Percentiles rank a stretch among this genome's conserved stretches.
Evolutionary conservation across 495 filamentous ascomycete genomes (phyloP).

Genomic region (Podospora sp.): DNA sequence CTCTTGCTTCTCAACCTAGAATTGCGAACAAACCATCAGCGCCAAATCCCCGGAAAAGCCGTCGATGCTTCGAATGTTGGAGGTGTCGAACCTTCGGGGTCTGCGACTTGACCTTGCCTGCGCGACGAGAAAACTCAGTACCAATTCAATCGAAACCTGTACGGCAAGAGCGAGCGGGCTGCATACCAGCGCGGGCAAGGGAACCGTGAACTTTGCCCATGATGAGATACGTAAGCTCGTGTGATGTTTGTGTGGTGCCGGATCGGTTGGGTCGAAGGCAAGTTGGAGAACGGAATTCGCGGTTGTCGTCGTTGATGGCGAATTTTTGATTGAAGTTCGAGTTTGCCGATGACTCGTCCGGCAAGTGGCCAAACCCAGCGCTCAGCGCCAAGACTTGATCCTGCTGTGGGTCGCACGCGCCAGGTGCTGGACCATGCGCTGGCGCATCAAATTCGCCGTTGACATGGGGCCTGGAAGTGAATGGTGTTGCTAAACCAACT

Average conservation of each 20-base stretch:
- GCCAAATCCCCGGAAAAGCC: neutral
- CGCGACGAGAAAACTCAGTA: slow-evolving; percentile 21
- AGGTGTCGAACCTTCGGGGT: slow-evolving; percentile 49
- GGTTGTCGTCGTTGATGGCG: slow-evolving; percentile 1
- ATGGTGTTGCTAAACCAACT: too few species aligned
- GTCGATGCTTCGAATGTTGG: neutral
- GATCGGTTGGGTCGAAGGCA: neutral
- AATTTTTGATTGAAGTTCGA: slow-evolving; percentile 1
- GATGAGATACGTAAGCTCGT: slow-evolving; percentile 44
- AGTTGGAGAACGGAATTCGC: neutral
- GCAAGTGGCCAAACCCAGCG: neutral
- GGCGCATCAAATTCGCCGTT: too few species aligned
- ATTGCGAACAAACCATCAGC: neutral
- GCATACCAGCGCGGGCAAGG: slow-evolving; percentile 86
- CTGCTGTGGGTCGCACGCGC: neutral
- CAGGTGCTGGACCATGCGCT: neutral
- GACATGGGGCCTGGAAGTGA: too few species aligned
- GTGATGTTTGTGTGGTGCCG: neutral
- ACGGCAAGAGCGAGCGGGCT: slow-evolving; percentile 9
- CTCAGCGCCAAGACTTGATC: slow-evolving; percentile 7
- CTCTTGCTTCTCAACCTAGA: slow-evolving; percentile 80
- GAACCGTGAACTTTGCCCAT: slow-evolving; percentile 94
- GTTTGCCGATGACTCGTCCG: slow-evolving; percentile 10
- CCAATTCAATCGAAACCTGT: slow-evolving; percentile 8
- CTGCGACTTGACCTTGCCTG: slow-evolving; percentile 54